Conservation (phyloP, 306 rosid species). For the Lagenaria siceraria region DNA sequence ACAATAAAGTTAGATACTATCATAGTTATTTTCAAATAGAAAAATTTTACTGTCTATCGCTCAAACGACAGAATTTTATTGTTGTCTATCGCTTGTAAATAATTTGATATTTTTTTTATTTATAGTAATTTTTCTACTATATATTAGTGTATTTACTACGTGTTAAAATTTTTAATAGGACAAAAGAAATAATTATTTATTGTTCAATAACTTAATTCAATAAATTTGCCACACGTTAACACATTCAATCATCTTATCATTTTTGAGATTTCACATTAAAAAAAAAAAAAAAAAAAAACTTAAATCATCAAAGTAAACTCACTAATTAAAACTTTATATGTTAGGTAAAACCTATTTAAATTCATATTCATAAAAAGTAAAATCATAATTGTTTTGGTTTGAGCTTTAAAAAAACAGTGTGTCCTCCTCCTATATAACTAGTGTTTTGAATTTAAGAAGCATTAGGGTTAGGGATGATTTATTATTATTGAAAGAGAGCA, state of each 20-base stretch:
- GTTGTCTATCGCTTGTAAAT: too few species aligned
- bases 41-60: too few species aligned
- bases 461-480: background rate
- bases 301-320: background rate
- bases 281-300: too few species aligned
- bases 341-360: background rate
- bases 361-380: background rate
- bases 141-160: background rate
- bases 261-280: background rate
- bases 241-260: background rate
- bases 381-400: background rate
- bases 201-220: background rate
- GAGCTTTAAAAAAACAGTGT: background rate
- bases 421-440: background rate
- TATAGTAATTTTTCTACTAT: too few species aligned
- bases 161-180: background rate
- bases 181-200: background rate
- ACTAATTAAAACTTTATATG: background rate
- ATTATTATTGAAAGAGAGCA: background rate
- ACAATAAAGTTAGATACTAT: too few species aligned
- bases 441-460: background rate
- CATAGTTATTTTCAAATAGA: too few species aligned
- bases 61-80: too few species aligned
- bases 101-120: too few species aligned
- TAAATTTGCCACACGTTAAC: background rate